A percentile compares a stretch with the other conserved stretches of the same genome.
These are phyloP conservation scores for Puccinia novopanici DNA, from an alignment of 1,284 basidiomycete species.

Conservation along the genomic window DNA sequence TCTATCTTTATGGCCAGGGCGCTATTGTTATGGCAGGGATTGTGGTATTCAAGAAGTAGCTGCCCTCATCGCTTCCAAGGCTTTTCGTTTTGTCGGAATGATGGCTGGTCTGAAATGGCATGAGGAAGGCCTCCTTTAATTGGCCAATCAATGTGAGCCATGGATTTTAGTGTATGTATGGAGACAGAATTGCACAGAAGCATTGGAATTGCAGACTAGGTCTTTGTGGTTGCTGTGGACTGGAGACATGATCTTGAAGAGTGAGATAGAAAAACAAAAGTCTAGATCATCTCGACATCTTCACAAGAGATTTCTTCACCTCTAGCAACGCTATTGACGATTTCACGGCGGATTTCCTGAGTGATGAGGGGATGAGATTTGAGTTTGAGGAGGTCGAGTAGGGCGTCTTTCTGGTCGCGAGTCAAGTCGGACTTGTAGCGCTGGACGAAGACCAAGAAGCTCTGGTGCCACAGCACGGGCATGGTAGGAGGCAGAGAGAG, in stretches of 20 bases:
- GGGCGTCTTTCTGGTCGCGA: constrained; percentile 93
- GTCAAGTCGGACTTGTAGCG: constrained; percentile 95
- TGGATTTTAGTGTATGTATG: too few relatives aligned
- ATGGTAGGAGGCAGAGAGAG: too few relatives aligned
- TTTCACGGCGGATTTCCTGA: constrained; percentile 84
- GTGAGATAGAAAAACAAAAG: too few relatives aligned
- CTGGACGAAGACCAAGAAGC: constrained; percentile 89
- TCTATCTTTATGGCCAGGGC: constrained; percentile 35
- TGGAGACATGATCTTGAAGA: too few relatives aligned
- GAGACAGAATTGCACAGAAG: too few relatives aligned
- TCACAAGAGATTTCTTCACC: constrained; percentile 58
- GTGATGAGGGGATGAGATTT: constrained; percentile 86
- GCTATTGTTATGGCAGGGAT: constrained; percentile 4
- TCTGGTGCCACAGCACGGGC: constrained; percentile 98
- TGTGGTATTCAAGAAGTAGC: constrained; percentile 39
- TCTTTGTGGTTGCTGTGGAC: too few relatives aligned
- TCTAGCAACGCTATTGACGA: constrained; percentile 63
- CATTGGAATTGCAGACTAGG: too few relatives aligned
- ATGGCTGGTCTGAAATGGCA: too few relatives aligned
- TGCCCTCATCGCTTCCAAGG: constrained; percentile 41
- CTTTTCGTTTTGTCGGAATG: too few relatives aligned
- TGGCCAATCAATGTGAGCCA: too few relatives aligned
- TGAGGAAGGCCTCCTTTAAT: too few relatives aligned
- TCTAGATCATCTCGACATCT: constrained; percentile 52
- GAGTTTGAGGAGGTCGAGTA: constrained; percentile 87